Base-by-base conservation (phyloP, 2,329 filamentous ascomycete genomes). In the Penicillium concentricum region DNA sequence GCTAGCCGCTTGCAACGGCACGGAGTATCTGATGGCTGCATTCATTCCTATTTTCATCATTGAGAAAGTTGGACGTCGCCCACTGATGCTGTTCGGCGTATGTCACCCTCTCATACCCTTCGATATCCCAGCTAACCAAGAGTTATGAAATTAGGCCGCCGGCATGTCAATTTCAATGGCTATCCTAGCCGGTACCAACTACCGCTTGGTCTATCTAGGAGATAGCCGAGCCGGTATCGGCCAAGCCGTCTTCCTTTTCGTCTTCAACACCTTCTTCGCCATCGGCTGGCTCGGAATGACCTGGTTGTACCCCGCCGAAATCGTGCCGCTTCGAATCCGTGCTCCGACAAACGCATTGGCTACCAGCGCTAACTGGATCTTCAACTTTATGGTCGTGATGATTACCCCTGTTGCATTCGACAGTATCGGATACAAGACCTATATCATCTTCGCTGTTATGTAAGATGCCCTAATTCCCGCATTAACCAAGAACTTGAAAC, bases 31-130 rank as follows among this genome's bases (percentile, higher is more conserved):
- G 54, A 39, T 79, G 30, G 77, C 78, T 9, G 78, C 77, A 4
- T 77, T 73, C 62, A 71, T 81, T 38, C 73, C 78, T 3, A 73
- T 81, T 35, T 78, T 78, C 58, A 74, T 75, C 5, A 76, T 81
- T 54, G 78, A 81, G 59, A 75, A 72, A 56, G 68, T 78, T 38
- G 78, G 78, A 15, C 75, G 88, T 30, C 81, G 88, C n/a, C 84
- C 84, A 69, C 80, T 91, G 57, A 90, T 91, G 86, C 74, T 91
- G 15, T 84, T 89, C 62, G 87, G 87, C 47, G 83, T 63, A 62
- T 42, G 61, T 46, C 0, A 28, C 4, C 16, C 13, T 9, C 18
- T 7, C 8, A 13, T 2, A 13, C 3, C 9, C 32, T 3, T 7
- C 10, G 2, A 28, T 12, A 9, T 2, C 20, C 1, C 18, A 16